phyloP scores from a whole-genome alignment of 2,329 filamentous ascomycete species.

The Mycosphaerella sp. region DNA sequence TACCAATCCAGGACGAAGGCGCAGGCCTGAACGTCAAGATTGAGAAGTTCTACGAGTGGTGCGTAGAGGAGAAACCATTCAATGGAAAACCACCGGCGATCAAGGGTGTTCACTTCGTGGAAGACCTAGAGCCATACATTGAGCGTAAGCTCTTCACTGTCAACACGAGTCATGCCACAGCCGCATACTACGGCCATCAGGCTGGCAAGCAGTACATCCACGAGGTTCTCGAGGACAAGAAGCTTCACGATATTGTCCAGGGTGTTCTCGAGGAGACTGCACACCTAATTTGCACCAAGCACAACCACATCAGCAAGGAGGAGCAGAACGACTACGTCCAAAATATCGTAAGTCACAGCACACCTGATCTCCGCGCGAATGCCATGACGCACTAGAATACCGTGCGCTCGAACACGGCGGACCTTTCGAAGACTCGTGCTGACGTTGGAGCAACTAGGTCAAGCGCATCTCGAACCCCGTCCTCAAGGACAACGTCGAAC shows the following conservation, averaged over 20 bases:
- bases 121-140: constrained; percentile 87
- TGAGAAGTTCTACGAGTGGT: constrained; percentile 99
- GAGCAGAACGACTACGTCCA: constrained; percentile 84
- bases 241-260: constrained; percentile 73
- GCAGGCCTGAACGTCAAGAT: constrained; percentile 86
- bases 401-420: not conserved
- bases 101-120: constrained; percentile 86
- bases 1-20: constrained; percentile 76
- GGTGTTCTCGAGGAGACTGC: constrained; percentile 80
- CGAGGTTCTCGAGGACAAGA: constrained; percentile 74
- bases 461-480: constrained; percentile 84
- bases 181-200: constrained; percentile 90
- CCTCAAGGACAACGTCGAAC: constrained; percentile 86
- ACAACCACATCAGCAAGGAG: constrained; percentile 59
- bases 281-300: constrained; percentile 77
- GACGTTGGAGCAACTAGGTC: not conserved
- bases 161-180: constrained; percentile 95
- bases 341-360: constrained; percentile 64
- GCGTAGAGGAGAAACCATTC: constrained; percentile 84
- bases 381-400: not conserved
- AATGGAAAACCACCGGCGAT: constrained; percentile 63
- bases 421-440: not conserved
- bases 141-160: constrained; percentile 99
- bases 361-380: not conserved
- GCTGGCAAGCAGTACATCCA: constrained; percentile 80